Base-by-base conservation (phyloP, 2,329 filamentous ascomycete genomes). In the Sarocladium brachiariae region DNA sequence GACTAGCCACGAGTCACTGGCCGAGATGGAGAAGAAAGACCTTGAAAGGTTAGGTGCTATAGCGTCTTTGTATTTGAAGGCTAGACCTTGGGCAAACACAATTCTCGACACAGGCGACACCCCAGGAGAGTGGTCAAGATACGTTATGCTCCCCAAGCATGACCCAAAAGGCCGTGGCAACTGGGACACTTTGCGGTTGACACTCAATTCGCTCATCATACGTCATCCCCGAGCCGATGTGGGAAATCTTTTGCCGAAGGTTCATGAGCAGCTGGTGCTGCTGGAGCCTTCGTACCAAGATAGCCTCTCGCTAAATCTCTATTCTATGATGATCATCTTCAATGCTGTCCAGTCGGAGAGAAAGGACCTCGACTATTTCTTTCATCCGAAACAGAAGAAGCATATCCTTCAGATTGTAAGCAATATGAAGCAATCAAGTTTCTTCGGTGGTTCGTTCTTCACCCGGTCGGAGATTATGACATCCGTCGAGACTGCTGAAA, bases 261-360 rank as follows among this genome's bases (percentile, higher is more conserved):
- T 96, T 3, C 70, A 82, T 35, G 87, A 95, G 60, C 82, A 79
- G 43, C 71, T 87, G 1, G 77, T 93, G 0, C 76, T 85, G 50
- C 73, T 96, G 2, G 81, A 93, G 54, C 90, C 90, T 0, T 92
- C 85, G 1, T 89, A 84, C 59, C 89, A 92, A 61, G 91, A 96
- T 65, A 89, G 84, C 59, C 65, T 96, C 9, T 88, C 85, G 0
- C 75, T 91, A 23, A 96, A 96, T 57, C 68, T 95, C 1, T 96
- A 96, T 61, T 80, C 88, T 1, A 86, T 93, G 67, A 83, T 89
- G 61, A 80, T 96, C 43, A 84, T 87, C 2, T 84, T 89, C 56
- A 97, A 97, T 61, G 83, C 89, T 0, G 83, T 97, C 1, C 91
- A 91, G 21, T 96, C 90, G 4, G 88, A 96, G 61, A 76, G 91